These are phyloP conservation scores for Fraxinus anomala DNA, from an alignment of 257 asterid species.

Conservation along the genomic window DNA sequence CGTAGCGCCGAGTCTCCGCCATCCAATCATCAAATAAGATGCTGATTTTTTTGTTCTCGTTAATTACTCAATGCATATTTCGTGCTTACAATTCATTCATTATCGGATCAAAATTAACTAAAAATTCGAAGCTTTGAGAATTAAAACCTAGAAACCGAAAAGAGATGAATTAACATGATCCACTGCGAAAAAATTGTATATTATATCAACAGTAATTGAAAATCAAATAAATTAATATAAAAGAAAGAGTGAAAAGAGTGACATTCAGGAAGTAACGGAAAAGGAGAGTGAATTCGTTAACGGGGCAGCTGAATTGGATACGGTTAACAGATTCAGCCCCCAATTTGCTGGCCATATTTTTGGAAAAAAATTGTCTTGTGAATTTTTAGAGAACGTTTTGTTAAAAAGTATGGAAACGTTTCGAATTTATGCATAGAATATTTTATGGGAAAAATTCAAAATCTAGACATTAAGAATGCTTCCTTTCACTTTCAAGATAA, in stretches of 20 bases:
- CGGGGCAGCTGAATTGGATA: not conserved
- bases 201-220: not conserved
- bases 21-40: constrained; percentile 27
- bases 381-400: too few species aligned
- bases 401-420: too few species aligned
- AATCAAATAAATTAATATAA: not conserved
- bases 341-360: too few species aligned
- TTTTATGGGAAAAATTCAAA: too few species aligned
- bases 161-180: not conserved
- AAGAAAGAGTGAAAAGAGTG: not conserved
- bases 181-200: not conserved
- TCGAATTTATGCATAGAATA: too few species aligned
- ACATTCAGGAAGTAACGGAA: not conserved
- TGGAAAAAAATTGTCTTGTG: too few species aligned
- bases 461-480: too few species aligned
- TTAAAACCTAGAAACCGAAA: not conserved
- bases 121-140: not conserved
- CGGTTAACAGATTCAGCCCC: not conserved
- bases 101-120: constrained; percentile 21
- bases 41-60: constrained; percentile 17
- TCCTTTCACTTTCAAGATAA: too few species aligned
- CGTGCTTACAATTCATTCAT: constrained; percentile 11
- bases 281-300: not conserved
- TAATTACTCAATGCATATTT: constrained; percentile 10
- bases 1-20: constrained; percentile 51